Base-by-base conservation (phyloP, 495 filamentous ascomycete genomes). In the Penicillium pulvis region DNA sequence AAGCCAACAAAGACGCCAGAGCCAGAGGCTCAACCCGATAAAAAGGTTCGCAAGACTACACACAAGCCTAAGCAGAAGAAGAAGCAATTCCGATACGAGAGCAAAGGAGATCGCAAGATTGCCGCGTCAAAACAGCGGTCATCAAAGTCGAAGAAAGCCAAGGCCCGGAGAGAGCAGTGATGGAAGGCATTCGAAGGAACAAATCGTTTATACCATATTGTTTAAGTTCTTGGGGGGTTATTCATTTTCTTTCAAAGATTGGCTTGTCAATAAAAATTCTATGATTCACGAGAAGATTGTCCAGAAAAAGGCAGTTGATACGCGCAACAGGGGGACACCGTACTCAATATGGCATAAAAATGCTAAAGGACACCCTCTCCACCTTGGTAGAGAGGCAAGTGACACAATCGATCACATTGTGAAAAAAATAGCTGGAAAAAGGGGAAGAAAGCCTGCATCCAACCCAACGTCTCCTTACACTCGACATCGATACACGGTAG, bases 11-110 rank as follows among this genome's bases (percentile, higher is more conserved):
- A 47, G 17, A 17, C 42, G 26, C 62, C 66, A 55, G 60, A 72
- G 63, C 56, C 60, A 14, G 64, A 71, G n/a, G 67, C 57, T 41
- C 57, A 69, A 31, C 44, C 68, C 7, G 42, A n/a, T 55, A 78
- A 66, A 9, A 80, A 81, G 61, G 75, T 78, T 46, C 82, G 81
- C 58, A 85, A 81, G 57, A 69, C 78, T 31, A 77, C 79, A 26
- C 85, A 86, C 31, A 74, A 71, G 52, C 72, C 74, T 51, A 93
- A 92, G 79, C 81, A 79, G 68, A 92, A 87, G 78, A 96, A 90
- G 78, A 87, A 88, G 73, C 93, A 93, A 72, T 98, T 97, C 67
- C 83, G 90, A 19, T 98, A 98, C 72, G 89, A 97, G 74, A 92
- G 80, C 55, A 93, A 93, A 79, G 79, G 81, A 6, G 87, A 96